Evolutionary conservation across 202 grass and related monocot species (phyloP), one percentile per base, ranked within the genome.

Genomic region (Musa balbisiana): DNA sequence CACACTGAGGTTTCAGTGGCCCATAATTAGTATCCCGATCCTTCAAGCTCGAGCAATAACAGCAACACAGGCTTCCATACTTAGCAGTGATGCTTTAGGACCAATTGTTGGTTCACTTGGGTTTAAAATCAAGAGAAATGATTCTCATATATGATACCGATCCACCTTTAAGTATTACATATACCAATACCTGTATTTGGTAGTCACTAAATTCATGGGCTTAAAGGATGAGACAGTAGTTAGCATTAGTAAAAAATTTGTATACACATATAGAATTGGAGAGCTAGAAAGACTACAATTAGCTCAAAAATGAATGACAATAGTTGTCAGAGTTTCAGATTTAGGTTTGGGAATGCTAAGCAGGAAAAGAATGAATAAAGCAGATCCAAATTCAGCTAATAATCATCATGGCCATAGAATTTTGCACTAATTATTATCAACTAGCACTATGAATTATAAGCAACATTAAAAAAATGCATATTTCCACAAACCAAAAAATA

Each of bases 401-500:
- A 63, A 79, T 2, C 66, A 79, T 12, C 22, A 49, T 68, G 62
- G 19, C 19, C 50, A 43, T 72, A 33, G 16, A 74, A 19, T 10
- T 15, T 25, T 74, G 14, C 13, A 27, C 14, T 19, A 74, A 74
- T 16, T 27, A 54, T 43, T 53, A 56, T 12, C 12, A 22, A 74
- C 27, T 43, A 19, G 11, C 22, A 74, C 9, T 9, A 60, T 11
- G 53, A 74, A 17, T 27, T 69, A 69, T 43, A 49, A 19, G 13
- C 26, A 85, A 74, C 58, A 74, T 15, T 65, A 78, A 63, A 83
- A 16, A 25, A 59, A 59, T 56, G 1, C 19, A 51, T 6, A 27
- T 64, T 15, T 69, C 26, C 33, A 83, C 74, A 66, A 20, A 67
- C 21, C 66, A 51, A 51, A 68, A 16, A 43, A 53, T 79, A 76